Percentiles rank a stretch among this genome's conserved stretches.
phyloP scores from a whole-genome alignment of 768 basidiomycete genomes.

The Rickenella mellea region DNA sequence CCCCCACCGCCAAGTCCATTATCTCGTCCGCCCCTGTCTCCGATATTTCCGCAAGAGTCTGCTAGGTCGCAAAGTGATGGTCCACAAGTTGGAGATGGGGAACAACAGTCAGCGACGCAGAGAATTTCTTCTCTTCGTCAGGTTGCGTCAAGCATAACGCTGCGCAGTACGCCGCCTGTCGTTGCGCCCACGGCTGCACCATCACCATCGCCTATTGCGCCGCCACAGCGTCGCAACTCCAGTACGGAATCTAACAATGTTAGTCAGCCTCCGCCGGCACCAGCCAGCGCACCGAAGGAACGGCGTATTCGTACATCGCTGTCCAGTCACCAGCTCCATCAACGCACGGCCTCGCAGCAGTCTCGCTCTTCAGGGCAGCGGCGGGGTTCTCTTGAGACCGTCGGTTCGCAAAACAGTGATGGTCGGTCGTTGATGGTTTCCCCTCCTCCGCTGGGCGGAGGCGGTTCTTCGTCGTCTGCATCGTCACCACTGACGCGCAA shows the following conservation, averaged over 20 bases:
- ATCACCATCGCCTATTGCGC: too few species aligned
- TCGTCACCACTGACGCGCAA: constrained; percentile 24
- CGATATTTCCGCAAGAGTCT: neutral
- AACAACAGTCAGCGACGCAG: too few species aligned
- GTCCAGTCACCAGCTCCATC: constrained; percentile 5
- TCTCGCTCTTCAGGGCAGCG: constrained; percentile 3
- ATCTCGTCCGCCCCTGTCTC: neutral
- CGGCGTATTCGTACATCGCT: neutral
- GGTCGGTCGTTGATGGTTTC: constrained; percentile 27
- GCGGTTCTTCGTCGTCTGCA: constrained; percentile 15
- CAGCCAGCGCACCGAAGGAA: too few species aligned
- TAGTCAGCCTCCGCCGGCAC: too few species aligned
- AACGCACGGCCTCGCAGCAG: constrained; percentile 7
- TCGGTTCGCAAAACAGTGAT: constrained; percentile 27
- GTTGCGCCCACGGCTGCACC: too few species aligned
- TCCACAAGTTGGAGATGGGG: too few species aligned
- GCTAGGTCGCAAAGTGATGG: too few species aligned
- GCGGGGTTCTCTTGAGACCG: constrained; percentile 1
- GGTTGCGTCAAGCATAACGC: neutral
- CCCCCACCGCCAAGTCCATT: constrained; percentile 1
- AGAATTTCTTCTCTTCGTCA: neutral
- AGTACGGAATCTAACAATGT: too few species aligned
- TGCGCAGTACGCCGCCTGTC: too few species aligned
- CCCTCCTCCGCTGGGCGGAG: constrained; percentile 30
- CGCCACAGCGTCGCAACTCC: too few species aligned